Evolutionary conservation across 306 rosid genomes (phyloP).

Genomic region (Acacia acuminata): DNA sequence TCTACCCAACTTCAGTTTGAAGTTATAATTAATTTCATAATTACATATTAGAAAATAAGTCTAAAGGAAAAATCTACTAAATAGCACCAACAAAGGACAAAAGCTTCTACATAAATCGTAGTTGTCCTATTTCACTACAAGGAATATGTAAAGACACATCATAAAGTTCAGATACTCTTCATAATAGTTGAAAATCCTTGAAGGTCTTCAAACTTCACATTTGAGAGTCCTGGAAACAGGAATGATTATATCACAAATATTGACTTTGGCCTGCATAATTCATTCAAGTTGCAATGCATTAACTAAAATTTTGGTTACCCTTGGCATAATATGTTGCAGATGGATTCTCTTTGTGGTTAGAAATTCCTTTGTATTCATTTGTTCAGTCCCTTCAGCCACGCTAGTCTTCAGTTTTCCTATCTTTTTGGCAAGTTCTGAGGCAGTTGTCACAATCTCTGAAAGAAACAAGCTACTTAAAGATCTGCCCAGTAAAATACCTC

Average conservation of each 20-base stretch:
- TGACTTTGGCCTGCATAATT: background rate
- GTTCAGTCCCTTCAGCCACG: slow-evolving; percentile 45
- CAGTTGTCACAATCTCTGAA: slow-evolving; percentile 61
- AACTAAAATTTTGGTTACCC: slow-evolving; percentile 42
- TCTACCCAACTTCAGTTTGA: background rate
- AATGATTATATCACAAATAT: slow-evolving; percentile 16
- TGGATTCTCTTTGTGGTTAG: slow-evolving; percentile 32
- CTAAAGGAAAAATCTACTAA: background rate
- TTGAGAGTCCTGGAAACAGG: slow-evolving; percentile 59
- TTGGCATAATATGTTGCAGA: slow-evolving; percentile 35
- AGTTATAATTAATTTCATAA: background rate
- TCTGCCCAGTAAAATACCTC: background rate
- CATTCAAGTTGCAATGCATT: slow-evolving; percentile 24
- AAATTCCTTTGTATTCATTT: slow-evolving; percentile 35
- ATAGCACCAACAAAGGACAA: background rate
- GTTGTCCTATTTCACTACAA: background rate
- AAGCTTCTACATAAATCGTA: background rate
- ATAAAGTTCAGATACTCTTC: slow-evolving; percentile 39
- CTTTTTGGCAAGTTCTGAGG: slow-evolving; percentile 56
- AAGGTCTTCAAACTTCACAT: slow-evolving; percentile 46
- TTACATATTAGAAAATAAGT: background rate
- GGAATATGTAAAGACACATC: slow-evolving; percentile 10
- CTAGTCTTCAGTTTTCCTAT: slow-evolving; percentile 37
- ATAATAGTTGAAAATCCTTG: slow-evolving; percentile 32
- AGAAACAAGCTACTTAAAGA: slow-evolving; percentile 26